Evolutionary conservation across 495 filamentous ascomycete species (phyloP).

Genomic region (Penicillium daleae): DNA sequence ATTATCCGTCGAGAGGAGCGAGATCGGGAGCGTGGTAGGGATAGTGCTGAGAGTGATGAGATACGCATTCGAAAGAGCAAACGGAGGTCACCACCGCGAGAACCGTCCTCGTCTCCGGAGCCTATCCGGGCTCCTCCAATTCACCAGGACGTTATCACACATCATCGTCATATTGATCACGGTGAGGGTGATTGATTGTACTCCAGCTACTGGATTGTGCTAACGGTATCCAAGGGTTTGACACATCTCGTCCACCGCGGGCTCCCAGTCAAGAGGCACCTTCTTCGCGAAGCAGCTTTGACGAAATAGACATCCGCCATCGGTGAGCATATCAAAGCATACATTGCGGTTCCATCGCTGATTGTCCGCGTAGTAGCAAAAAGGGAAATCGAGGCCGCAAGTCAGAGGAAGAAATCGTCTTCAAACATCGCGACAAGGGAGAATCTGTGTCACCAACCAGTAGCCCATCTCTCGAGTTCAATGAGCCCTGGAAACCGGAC

Average conservation of each 20-base stretch:
- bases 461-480: constrained; percentile 19
- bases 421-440: constrained; percentile 15
- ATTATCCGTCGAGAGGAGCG: constrained; percentile 9
- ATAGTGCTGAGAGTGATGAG: constrained; percentile 5
- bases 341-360: not conserved
- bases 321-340: constrained; percentile 22
- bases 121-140: constrained; percentile 72
- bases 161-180: constrained; percentile 87
- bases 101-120: constrained; percentile 45
- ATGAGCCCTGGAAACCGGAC: constrained; percentile 21
- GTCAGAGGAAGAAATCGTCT: constrained; percentile 27
- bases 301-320: constrained; percentile 58
- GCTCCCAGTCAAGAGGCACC: constrained; percentile 42
- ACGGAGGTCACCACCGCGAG: constrained; percentile 39
- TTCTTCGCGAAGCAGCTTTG: constrained; percentile 35
- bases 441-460: constrained; percentile 29
- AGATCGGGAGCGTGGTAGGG: constrained; percentile 25
- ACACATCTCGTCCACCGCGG: constrained; percentile 35
- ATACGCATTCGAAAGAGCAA: constrained; percentile 27
- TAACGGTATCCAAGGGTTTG: constrained; percentile 28
- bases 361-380: not conserved
- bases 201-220: not conserved
- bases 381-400: constrained; percentile 13
- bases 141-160: constrained; percentile 80
- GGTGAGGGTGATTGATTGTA: constrained; percentile 42